Conservation (phyloP, 148 eudicot species). For the Hydrangea macrophylla region DNA sequence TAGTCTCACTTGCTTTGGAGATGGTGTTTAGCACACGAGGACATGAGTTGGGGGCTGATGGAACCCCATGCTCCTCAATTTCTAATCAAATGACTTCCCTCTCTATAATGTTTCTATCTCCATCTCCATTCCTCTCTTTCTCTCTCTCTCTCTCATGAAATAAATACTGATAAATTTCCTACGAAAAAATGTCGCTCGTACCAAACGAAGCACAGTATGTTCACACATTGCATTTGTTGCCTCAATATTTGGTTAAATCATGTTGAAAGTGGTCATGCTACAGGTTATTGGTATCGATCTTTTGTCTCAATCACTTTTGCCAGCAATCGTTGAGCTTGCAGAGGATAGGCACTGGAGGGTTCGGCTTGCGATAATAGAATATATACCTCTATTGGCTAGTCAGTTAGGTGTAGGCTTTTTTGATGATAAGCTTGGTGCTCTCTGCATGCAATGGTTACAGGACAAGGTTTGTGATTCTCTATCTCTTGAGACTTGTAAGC, state of each 20-base stretch:
- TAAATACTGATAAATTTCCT: too few relatives aligned
- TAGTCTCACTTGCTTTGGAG: too few relatives aligned
- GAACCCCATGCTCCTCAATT: too few relatives aligned
- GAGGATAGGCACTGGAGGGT: constrained; percentile 99
- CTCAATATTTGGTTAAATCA: not conserved
- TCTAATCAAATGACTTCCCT: too few relatives aligned
- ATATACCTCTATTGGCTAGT: constrained; percentile 93
- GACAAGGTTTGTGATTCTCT: constrained; percentile 69
- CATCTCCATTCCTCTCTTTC: too few relatives aligned
- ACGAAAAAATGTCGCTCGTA: too few relatives aligned
- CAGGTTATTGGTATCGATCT: constrained; percentile 98
- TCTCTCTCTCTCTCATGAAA: too few relatives aligned
- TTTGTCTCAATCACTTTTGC: constrained; percentile 84
- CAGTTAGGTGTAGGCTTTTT: constrained; percentile 95
- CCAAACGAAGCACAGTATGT: too few relatives aligned
- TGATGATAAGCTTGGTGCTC: constrained; percentile 91
- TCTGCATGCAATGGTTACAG: constrained; percentile 97
- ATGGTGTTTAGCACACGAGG: too few relatives aligned
- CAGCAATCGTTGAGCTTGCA: constrained; percentile 98
- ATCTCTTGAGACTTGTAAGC: not conserved
- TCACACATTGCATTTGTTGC: not conserved
- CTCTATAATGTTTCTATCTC: too few relatives aligned
- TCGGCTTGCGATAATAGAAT: constrained; percentile 94
- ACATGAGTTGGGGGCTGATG: too few relatives aligned
- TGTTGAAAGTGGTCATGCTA: constrained; percentile 13